Evolutionary conservation across 2,329 filamentous ascomycete species (phyloP), one percentile per base, ranked within the genome.

Genomic region (Colletotrichum eremochloae): DNA sequence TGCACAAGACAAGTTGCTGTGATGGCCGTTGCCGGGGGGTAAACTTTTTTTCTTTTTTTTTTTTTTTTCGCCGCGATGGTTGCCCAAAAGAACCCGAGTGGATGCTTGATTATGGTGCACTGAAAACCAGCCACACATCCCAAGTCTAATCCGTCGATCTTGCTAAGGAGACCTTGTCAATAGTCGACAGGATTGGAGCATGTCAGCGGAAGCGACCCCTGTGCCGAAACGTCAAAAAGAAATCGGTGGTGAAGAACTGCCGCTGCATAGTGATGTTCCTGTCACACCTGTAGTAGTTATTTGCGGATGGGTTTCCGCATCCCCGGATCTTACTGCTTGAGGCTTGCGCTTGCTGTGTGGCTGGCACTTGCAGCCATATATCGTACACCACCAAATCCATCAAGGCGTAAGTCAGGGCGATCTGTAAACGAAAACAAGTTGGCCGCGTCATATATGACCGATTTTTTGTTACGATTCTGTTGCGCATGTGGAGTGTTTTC

Each of bases 201-300:
- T 62, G 57, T 63, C 48, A 60, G 60, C 55, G n/a, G 36, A 40
- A 64, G 46, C 15, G 24, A 68, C 52, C 68, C 66, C 60, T 68
- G 69, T 50, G 46, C 60, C 69, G 60, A 64, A 44, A 46, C 57
- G 53, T 72, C 69, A 69, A 64, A 56, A 72, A 72, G 65, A 48
- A 69, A 69, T 61, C 64, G 64, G 55, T 72, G 55, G 50, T 69
- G 69, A 72, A 69, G 66, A 69, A 72, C 66, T 72, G 66, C 69
- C 66, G 53, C 46, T 69, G 66, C 68, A 61, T 36, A 40, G 42
- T 42, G 48, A 67, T 67, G 48, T 24, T 46, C 50, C 36, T 53
- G 50, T 64, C 29, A 56, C 40, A 29, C 38, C 53, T 64, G 29
- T 29, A 29, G 38, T 40, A 69, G 58, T 65, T 46, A 50, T 40